Base-by-base conservation (phyloP, 192 early-diverging fungal species). In the Rhizophlyctis rosea region DNA sequence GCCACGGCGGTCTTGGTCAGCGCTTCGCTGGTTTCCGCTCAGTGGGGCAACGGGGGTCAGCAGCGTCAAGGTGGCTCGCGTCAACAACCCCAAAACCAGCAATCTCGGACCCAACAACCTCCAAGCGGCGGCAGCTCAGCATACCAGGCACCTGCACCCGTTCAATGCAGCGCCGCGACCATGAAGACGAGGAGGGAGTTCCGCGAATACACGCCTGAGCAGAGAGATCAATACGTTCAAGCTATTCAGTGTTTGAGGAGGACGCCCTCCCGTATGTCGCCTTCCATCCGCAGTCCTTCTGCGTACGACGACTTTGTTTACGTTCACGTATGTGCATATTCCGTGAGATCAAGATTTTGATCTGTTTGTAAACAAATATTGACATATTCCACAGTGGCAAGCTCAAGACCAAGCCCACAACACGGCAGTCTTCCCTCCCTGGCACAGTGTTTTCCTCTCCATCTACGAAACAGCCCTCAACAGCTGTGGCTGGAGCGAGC, bases 371-470 rank as follows among this genome's bases (percentile, higher is more conserved):
- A n/a, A n/a, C n/a, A n/a, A n/a, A n/a, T n/a, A n/a, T n/a, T n/a
- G n/a, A 2, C 18, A 48, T 2, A 59, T 13, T 27, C 27, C 49
- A 51, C 31, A 5, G 18, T 30, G 11, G 18, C 47, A n/a, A 59
- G 64, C 16, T 7, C 11, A 25, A 7, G 16, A 52, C 25, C 13
- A 52, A 5, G 25, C 50, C 7, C 64, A 65, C 36, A 63, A 66
- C 3, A 64, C 60, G 24, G 57, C 70, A 5, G 32, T 28, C 21
- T 78, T 78, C 61, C 61, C 74, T 4, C 76, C 76, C n/a, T 78
- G 76, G 76, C 76, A 78, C 60, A 56, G 69, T 24, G 27, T 14
- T 2, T 75, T 72, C 48, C 21, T 75, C 32, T 21, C 47, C 31
- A 21, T 62, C 36, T 66, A 54, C 34, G 76, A 78, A 29, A 2